Evolutionary conservation across 2,329 filamentous ascomycete genomes (phyloP).

Genomic region (Fusarium sarcochroum): DNA sequence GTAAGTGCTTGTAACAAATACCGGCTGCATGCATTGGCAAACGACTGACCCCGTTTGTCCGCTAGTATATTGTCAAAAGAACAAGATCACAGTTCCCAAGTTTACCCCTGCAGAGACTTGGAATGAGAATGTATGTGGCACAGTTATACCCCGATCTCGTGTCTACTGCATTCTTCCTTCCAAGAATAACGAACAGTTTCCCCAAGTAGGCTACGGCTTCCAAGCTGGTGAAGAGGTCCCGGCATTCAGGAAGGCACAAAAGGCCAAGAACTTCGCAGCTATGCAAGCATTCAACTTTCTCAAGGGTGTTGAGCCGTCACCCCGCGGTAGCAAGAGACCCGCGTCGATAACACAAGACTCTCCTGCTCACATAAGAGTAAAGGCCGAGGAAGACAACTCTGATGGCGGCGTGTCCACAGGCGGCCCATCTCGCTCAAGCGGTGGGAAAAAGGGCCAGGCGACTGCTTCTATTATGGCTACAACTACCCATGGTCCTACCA

Average conservation of each 20-base stretch:
- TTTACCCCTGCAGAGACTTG: conserved; percentile 26
- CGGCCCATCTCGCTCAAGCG: not conserved
- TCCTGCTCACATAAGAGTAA: conserved; percentile 26
- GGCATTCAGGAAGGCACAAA: conserved; percentile 63
- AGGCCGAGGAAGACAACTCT: conserved; percentile 26
- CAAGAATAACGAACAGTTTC: conserved; percentile 44
- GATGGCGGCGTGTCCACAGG: conserved; percentile 19
- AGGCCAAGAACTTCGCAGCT: conserved; percentile 68
- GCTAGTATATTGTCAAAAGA: conserved; percentile 34
- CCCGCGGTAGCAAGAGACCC: conserved; percentile 19
- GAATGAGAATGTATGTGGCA: conserved; percentile 34
- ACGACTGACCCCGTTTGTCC: not conserved
- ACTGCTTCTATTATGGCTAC: not conserved
- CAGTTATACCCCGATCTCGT: conserved; percentile 44
- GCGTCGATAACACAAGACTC: conserved; percentile 16
- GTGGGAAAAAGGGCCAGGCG: not conserved
- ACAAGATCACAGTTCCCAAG: not conserved
- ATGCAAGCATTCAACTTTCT: conserved; percentile 55
- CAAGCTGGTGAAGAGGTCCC: conserved; percentile 48
- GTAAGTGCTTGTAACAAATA: conserved; percentile 34
- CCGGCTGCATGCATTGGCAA: not conserved
- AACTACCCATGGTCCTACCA: not conserved
- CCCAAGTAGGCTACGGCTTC: conserved; percentile 54
- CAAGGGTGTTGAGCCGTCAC: conserved; percentile 2
- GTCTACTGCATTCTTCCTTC: conserved; percentile 45